Evolutionary conservation across 2,329 filamentous ascomycete species (phyloP), one percentile per base, ranked within the genome.

Genomic region (Aspergillus phoenicis): DNA sequence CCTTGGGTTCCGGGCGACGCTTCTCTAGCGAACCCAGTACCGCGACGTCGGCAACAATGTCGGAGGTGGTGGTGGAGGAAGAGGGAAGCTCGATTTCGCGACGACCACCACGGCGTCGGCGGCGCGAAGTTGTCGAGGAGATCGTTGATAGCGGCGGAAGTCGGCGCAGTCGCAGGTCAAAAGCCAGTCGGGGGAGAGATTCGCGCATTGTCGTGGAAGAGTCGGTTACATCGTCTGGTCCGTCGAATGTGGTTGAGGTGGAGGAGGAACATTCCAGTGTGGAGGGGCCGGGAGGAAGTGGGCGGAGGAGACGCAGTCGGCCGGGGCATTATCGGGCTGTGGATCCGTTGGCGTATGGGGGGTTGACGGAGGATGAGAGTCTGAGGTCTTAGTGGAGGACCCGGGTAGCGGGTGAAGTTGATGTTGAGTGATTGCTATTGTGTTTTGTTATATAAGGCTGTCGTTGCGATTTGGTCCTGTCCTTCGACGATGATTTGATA

Each of bases 201-300:
- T 64, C 66, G 52, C 63, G 57, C 2, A 65, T 75, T 17, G 63
- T 74, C 20, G 70, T 75, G 24, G 77, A 76, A 60, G 73, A 77
- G 67, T 73, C 70, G 26, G 59, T 68, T 52, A 70, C 68, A 52
- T 68, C 68, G 17, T 64, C 69, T 41, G 60, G 66, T 7, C 61
- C 62, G 52, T 64, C 79, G 52, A 82, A 85, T 71, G 75, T 85
- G n/a, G 80, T 86, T 2, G 83, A 86, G 71, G 84, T 87, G 8
- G 80, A 84, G 61, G 85, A 87, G 71, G 84, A 86, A 71, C 78
- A 82, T 58, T 81, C 80, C 5, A 69, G 70, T 30, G 59, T 67
- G 15, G 64, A 64, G 57, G 54, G 52, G 57, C 73, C 75, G 52
- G 70, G 69, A 63, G 69, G 68, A 57, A 10, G 13, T 36, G 33